phyloP scores from a whole-genome alignment of 1,284 basidiomycete genomes.

The Cerioporus squamosus region DNA sequence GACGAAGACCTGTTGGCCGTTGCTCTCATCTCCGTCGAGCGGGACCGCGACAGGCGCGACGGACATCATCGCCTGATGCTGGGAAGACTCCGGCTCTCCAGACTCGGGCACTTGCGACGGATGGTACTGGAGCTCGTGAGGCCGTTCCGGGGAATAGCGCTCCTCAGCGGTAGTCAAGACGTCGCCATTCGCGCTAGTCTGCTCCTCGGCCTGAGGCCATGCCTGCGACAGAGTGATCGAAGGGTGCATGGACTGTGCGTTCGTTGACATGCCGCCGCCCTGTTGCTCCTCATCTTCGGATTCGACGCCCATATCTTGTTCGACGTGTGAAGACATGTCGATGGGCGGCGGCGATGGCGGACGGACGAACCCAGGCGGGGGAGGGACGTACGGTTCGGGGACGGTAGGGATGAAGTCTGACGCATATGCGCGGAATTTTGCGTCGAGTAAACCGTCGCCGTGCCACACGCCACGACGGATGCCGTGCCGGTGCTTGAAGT shows the following conservation, averaged over 20 bases:
- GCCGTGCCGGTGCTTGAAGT: constrained; percentile 83
- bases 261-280: background rate
- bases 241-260: constrained; percentile 8
- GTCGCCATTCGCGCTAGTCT: background rate
- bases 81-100: background rate
- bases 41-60: constrained; percentile 10
- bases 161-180: constrained; percentile 1
- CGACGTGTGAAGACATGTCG: constrained; percentile 2
- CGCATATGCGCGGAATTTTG: constrained; percentile 13
- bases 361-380: constrained; percentile 2
- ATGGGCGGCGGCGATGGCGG: background rate
- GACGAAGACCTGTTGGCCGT: constrained; percentile 12
- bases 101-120: too few relatives aligned
- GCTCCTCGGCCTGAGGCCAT: constrained; percentile 9
- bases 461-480: constrained; percentile 72
- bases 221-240: constrained; percentile 6
- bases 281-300: constrained; percentile 8
- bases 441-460: constrained; percentile 31
- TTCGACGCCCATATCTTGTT: constrained; percentile 5
- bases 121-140: constrained; percentile 1
- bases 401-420: constrained; percentile 10
- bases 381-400: background rate
- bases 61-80: background rate
- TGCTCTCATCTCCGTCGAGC: constrained; percentile 4
- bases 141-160: constrained; percentile 5